Base-by-base conservation (phyloP, 1,284 basidiomycete genomes). In the Irpex rosettiformis region DNA sequence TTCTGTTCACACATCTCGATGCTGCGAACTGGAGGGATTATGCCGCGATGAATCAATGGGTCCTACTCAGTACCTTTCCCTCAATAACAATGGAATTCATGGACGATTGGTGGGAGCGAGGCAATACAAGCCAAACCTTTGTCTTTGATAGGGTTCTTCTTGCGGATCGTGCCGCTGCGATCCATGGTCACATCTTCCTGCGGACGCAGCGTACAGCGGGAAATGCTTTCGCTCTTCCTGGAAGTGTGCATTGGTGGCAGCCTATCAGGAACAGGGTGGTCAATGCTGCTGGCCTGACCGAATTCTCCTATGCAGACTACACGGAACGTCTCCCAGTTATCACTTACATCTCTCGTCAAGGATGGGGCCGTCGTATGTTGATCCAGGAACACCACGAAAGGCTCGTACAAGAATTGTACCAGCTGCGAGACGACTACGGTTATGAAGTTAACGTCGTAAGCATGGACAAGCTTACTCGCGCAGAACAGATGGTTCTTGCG, bases 21-120 rank as follows among this genome's bases (percentile, higher is more conserved):
- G 83, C 84, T 4, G 80, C 79, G 57, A 85, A 89, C 64, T 96
- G 93, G 93, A 85, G 92, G 40, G 93, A 96, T 73, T 94, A 94
- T 64, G 85, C 93, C 0, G 72, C 76, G 21, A 89, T 93, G 88
- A 93, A 92, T 67, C 81, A 93, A 75, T 90, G 84, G 80, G 83
- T 93, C 67, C 75, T 86, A 57, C 81, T 86, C 61, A 80, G 88
- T 52, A 81, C 85, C 55, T 93, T 95, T 70, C 93, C 93, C 1
- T 88, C 86, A 3, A 77, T 86, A 59, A 78, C 83, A 1, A 80
- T 88, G 68, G 89, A 94, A 68, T 94, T 90, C 70, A 78, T 79
- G 37, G 79, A 86, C 62, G 93, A 95, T 72, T 94, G 90, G 86
- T 76, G 75, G 22, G 93, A 95, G 66, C 85, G 92, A 54, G 78